phyloP scores from a whole-genome alignment of 495 filamentous ascomycete species.

The Articulospora tetracladia region DNA sequence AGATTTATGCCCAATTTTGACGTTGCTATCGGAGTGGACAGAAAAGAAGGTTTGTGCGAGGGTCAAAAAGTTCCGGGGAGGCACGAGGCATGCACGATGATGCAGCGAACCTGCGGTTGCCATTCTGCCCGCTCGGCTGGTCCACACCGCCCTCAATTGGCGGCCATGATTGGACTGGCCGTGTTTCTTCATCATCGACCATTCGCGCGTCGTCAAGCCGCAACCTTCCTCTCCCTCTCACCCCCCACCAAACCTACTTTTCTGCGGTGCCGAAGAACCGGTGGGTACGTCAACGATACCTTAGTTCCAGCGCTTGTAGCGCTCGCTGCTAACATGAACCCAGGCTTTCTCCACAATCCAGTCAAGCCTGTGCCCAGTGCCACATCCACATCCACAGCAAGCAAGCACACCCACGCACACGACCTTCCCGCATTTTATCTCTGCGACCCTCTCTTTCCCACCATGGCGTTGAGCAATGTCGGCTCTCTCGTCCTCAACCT shows the following conservation, averaged over 20 bases:
- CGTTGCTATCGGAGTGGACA: background rate
- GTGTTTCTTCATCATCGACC: too few species aligned
- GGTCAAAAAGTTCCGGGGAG: background rate
- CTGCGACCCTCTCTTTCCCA: background rate
- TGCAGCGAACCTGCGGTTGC: background rate
- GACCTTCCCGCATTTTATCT: background rate
- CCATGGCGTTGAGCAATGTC: constrained; percentile 36
- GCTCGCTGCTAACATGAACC: background rate
- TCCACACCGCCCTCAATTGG: background rate
- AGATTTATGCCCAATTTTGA: too few species aligned
- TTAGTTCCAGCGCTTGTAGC: background rate
- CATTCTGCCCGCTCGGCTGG: background rate
- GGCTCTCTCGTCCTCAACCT: constrained; percentile 34
- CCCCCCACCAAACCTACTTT: background rate
- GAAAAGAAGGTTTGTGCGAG: background rate
- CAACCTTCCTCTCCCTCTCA: too few species aligned
- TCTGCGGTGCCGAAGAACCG: too few species aligned
- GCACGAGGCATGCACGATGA: background rate
- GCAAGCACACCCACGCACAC: background rate
- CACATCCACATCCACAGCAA: too few species aligned
- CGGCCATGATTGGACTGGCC: background rate
- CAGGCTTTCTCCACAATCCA: background rate
- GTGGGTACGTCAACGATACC: background rate
- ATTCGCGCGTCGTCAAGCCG: too few species aligned
- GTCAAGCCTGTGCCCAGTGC: background rate